Evolutionary conservation across 129 eudicot species (phyloP).

Genomic region (Pseudognaphalium luteoalbum): DNA sequence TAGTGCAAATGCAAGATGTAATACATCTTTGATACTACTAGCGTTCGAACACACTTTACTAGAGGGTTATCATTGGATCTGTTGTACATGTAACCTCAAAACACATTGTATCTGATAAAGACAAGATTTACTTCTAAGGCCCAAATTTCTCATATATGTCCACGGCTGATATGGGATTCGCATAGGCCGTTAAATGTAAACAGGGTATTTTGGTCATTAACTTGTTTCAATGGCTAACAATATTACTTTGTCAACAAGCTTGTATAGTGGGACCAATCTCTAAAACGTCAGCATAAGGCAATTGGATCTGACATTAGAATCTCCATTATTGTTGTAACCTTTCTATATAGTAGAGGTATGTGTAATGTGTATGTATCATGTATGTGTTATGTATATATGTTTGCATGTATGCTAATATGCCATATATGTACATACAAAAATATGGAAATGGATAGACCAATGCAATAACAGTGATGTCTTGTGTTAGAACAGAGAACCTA

Average conservation of each 20-base stretch:
- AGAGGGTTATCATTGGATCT: too few relatives aligned
- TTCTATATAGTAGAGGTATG: background rate
- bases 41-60: too few relatives aligned
- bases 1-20: background rate
- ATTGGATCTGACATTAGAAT: constrained; percentile 54
- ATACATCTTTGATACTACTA: too few relatives aligned
- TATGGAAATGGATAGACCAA: constrained; percentile 14
- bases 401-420: background rate
- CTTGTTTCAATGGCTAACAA: constrained; percentile 17
- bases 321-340: constrained; percentile 42
- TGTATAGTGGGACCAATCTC: constrained; percentile 37
- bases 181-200: too few relatives aligned
- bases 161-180: background rate
- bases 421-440: background rate
- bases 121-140: background rate
- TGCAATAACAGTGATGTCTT: constrained; percentile 12
- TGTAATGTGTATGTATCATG: background rate
- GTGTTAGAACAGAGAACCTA: constrained; percentile 31
- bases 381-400: background rate
- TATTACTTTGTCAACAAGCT: constrained; percentile 23
- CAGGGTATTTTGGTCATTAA: constrained; percentile 28
- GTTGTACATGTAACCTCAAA: too few relatives aligned
- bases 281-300: constrained; percentile 38
- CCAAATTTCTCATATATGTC: background rate
- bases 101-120: too few relatives aligned